A percentile compares a stretch with the other conserved stretches of the same genome.
Evolutionary conservation across 2,329 filamentous ascomycete genomes (phyloP).

Genomic region (Fusarium camptoceras): DNA sequence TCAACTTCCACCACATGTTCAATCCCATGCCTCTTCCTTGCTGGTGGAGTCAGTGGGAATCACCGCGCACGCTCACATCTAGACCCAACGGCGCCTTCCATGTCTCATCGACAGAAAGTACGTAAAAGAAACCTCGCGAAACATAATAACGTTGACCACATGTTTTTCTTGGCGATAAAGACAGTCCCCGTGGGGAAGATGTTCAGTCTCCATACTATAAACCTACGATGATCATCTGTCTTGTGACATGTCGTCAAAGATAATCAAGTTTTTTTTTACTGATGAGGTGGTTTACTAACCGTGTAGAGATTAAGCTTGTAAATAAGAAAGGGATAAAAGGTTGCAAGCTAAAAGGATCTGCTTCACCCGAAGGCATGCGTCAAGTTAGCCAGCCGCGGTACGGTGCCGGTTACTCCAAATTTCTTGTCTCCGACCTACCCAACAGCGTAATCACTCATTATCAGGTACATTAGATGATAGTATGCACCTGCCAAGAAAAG

Average conservation of each 20-base stretch:
- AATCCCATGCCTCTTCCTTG: not conserved
- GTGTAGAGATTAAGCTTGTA: constrained; percentile 13
- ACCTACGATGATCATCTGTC: not conserved
- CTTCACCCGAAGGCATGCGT: constrained; percentile 8
- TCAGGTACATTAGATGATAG: not conserved
- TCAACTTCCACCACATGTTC: constrained; percentile 13
- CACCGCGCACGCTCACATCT: constrained; percentile 20
- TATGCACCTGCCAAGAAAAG: not conserved
- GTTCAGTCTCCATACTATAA: constrained; percentile 11
- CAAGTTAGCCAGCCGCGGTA: not conserved
- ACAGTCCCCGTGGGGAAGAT: constrained; percentile 28
- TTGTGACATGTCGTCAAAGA: not conserved
- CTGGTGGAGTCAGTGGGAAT: constrained; percentile 22
- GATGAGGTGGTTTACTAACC: too few relatives aligned
- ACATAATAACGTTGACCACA: constrained; percentile 33
- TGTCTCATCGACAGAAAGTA: constrained; percentile 14
- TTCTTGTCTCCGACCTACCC: constrained; percentile 14
- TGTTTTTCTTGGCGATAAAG: constrained; percentile 30
- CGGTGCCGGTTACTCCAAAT: not conserved
- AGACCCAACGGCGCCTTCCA: constrained; percentile 5
- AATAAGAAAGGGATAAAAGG: constrained; percentile 5
- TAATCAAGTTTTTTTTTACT: not conserved
- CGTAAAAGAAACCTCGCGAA: constrained; percentile 29
- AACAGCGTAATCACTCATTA: constrained; percentile 13
- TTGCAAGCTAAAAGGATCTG: constrained; percentile 24